Percentiles rank a stretch among this genome's conserved stretches.
These are phyloP conservation scores for Abrus pulchellus DNA, from an alignment of 306 rosid genomes.

Conservation along the genomic window DNA sequence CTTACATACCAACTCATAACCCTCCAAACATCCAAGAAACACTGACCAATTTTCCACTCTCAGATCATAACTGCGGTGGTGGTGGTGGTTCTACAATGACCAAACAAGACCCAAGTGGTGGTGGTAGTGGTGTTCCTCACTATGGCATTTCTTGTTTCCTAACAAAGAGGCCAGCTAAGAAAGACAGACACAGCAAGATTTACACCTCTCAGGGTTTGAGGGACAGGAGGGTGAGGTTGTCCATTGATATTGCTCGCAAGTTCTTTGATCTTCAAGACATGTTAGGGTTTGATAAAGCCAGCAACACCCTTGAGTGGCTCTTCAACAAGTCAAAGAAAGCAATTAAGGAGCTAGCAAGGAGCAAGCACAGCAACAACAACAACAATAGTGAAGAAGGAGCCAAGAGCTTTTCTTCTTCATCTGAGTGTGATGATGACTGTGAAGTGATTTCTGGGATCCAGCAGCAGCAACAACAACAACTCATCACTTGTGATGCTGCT, in stretches of 20 bases:
- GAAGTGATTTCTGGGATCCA: conserved; percentile 47
- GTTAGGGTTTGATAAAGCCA: conserved; percentile 97
- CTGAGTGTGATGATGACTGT: conserved; percentile 53
- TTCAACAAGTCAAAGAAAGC: conserved; percentile 77
- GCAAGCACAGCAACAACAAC: conserved; percentile 45
- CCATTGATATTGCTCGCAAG: conserved; percentile 83
- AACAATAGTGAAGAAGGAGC: conserved; percentile 24
- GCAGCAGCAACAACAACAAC: conserved; percentile 27
- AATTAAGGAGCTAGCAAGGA: conserved; percentile 61
- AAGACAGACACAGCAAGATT: conserved; percentile 95
- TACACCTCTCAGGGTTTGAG: conserved; percentile 90
- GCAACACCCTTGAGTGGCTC: conserved; percentile 96
- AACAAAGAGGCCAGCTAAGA: conserved; percentile 58
- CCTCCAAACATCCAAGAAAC: conserved; percentile 46
- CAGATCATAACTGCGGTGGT: conserved; percentile 41
- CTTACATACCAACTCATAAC: conserved; percentile 50
- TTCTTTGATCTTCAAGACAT: conserved; percentile 97
- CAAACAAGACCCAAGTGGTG: conserved; percentile 37
- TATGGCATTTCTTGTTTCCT: conserved; percentile 49
- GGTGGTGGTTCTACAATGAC: conserved; percentile 33
- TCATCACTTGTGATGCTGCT: not conserved
- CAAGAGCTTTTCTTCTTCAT: conserved; percentile 51
- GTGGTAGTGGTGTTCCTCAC: not conserved
- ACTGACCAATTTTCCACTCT: conserved; percentile 44
- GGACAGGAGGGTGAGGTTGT: conserved; percentile 87